Base-by-base conservation (phyloP, 768 basidiomycete species). In the Naganishia vaughanmartiniae region DNA sequence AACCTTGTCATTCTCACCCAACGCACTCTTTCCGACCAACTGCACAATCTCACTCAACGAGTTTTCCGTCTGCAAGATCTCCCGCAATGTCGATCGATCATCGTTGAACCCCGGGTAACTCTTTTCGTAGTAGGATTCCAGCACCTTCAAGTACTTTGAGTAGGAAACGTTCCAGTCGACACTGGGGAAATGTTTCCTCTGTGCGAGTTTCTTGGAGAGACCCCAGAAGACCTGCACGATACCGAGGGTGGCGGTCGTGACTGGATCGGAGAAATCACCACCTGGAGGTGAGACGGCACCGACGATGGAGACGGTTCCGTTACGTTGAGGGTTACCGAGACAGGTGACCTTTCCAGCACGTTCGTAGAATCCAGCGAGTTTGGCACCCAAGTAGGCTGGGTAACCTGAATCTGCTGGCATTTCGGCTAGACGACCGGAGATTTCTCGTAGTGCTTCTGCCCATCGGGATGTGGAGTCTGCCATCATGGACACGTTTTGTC, bases 181-280 rank as follows among this genome's bases (percentile, higher is more conserved):
- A n/a, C 94, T 96, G 1, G 96, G 96, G 86, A 99, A 99, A 81
- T 99, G 94, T 82, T 99, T 98, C 73, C 95, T 87, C 81, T 98
- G 96, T 2, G 96, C 96, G 70, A 98, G 88, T 80, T 95, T 93
- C 88, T 99, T 99, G 84, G 98, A 96, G 31, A 99, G 87, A 81
- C 96, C 96, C 96, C 96, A 99, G 87, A 99, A 99, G 74, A 98
- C 96, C 78, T 98, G 96, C 12, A 99, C 96, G 79, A 99, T 99
- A 84, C 93, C 88, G 68, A 99, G 90, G 3, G 96, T 99, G 42
- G 96, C 92, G 54, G 93, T 89, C 10, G 95, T 98, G 71, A 99
- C 96, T 42, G 96, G 96, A 82, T 99, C 96, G 14, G 96, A 96
- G 83, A 97, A 97, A 79, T 99, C 96, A 82, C 96, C 96, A 82